Evolutionary conservation across 306 rosid genomes (phyloP).

Genomic region (Glycine latifolia): DNA sequence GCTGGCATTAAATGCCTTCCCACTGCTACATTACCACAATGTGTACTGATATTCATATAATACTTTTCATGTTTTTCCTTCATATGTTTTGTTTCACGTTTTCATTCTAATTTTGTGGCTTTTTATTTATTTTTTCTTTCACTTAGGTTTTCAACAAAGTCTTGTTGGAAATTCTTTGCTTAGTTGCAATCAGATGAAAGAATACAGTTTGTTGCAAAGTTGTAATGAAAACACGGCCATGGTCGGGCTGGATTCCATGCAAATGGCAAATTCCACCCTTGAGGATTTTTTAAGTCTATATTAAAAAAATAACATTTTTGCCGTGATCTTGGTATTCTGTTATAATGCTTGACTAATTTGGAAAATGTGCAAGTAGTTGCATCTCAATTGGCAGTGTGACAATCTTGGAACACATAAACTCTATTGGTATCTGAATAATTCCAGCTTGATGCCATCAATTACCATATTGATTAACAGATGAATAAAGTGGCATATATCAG

Average conservation of each 20-base stretch:
- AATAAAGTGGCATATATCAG: not conserved
- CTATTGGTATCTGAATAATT: not conserved
- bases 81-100: slow-evolving; percentile 26
- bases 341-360: slow-evolving; percentile 25
- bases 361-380: slow-evolving; percentile 29
- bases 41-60: not conserved
- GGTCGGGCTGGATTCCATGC: slow-evolving; percentile 83
- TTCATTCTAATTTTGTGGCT: not conserved
- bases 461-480: not conserved
- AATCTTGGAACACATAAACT: slow-evolving; percentile 12
- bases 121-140: slow-evolving; percentile 32
- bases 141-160: slow-evolving; percentile 57
- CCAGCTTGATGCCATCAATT: not conserved
- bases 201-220: slow-evolving; percentile 38
- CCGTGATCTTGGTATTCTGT: slow-evolving; percentile 13
- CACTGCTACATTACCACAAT: not conserved
- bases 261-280: slow-evolving; percentile 87
- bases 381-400: slow-evolving; percentile 11
- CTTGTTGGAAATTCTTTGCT: slow-evolving; percentile 47
- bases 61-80: slow-evolving; percentile 23
- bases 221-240: slow-evolving; percentile 54
- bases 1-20: slow-evolving; percentile 12
- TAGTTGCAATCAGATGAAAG: slow-evolving; percentile 44
- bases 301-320: slow-evolving; percentile 19
- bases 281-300: slow-evolving; percentile 87